Evolutionary conservation across 2,329 filamentous ascomycete species (phyloP).

Genomic region (Polytolypa hystricis): DNA sequence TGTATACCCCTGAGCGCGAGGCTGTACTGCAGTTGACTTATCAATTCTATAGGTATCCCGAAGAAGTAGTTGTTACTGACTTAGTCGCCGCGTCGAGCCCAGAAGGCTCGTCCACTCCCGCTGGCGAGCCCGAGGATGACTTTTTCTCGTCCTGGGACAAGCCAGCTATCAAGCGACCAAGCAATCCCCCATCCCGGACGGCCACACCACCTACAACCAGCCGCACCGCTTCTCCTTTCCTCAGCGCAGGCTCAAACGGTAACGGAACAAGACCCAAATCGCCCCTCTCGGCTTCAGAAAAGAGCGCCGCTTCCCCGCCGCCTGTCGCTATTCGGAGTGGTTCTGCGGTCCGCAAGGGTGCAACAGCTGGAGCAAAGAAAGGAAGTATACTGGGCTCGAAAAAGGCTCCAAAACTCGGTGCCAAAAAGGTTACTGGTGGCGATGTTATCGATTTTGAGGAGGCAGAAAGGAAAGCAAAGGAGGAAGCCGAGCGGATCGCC

Average conservation of each 20-base stretch:
- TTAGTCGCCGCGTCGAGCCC: slow-evolving; percentile 46
- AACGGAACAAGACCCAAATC: slow-evolving; percentile 73
- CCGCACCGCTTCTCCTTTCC: slow-evolving; percentile 80
- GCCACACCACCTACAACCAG: slow-evolving; percentile 72
- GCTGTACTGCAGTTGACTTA: not conserved
- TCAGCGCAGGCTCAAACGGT: slow-evolving; percentile 57
- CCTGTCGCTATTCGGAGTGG: slow-evolving; percentile 61
- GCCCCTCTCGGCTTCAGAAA: slow-evolving; percentile 52
- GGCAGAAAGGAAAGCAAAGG: slow-evolving; percentile 91
- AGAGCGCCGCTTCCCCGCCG: slow-evolving; percentile 40
- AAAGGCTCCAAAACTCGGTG: slow-evolving; percentile 73
- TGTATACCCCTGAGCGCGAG: slow-evolving; percentile 23
- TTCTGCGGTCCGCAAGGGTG: slow-evolving; percentile 68
- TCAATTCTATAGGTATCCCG: slow-evolving; percentile 55
- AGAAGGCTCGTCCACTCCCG: slow-evolving; percentile 63
- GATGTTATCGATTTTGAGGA: slow-evolving; percentile 92
- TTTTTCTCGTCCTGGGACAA: slow-evolving; percentile 99
- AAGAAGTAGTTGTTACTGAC: slow-evolving; percentile 77
- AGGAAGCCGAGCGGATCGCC: slow-evolving; percentile 90
- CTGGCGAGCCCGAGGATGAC: slow-evolving; percentile 73
- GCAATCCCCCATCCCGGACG: slow-evolving; percentile 82
- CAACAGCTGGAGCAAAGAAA: slow-evolving; percentile 58
- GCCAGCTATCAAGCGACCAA: slow-evolving; percentile 90
- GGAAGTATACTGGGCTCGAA: slow-evolving; percentile 76
- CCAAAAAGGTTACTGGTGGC: slow-evolving; percentile 69